Base-by-base conservation (phyloP, 2,329 filamentous ascomycete species). In the Ceratocystis lukuohia region DNA sequence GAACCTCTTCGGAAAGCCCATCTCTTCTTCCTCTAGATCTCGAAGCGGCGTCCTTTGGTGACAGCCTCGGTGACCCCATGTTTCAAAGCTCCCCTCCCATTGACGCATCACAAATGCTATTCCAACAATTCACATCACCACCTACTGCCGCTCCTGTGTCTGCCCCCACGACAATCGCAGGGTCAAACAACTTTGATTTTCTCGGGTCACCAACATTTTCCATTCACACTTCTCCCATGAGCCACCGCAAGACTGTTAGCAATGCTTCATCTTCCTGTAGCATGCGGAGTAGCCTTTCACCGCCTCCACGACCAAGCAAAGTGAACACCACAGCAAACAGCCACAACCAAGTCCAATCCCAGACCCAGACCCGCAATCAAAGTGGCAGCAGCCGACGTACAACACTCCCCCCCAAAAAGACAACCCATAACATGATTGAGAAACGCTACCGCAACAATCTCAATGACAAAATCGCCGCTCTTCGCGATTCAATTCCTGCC, bases 401-500 rank as follows among this genome's bases (percentile, higher is more conserved):
- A 72, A 63, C 65, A 4, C 62, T 65, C 5, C 65, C 62, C n/a
- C 68, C 66, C 28, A 91, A 90, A 77, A 92, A 91, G 78, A 88
- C 88, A 41, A 87, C 88, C 7, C 89, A 93, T 76, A 92, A 91
- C 76, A 88, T 92, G 76, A 91, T 92, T 70, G 89, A 93, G 76
- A 92, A 92, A 77, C 80, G 89, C 66, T 93, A 92, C 75, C 85
- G 89, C 70, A 90, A 87, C 64, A 93, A 93, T 72, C 79, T 93
- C 67, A 92, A 92, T 73, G 88, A 91, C 72, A 92, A 91, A 76
- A 92, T 93, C 71, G 81, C 87, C 20, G 87, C 88, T 64, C 77
- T 92, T 57, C 80, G 88, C 69, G 88, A 91, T 72, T 86, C 87
- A 62, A 87, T 93, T 0, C 76, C 76, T 22, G 73, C 77, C 0